A percentile compares a stretch with the other conserved stretches of the same genome.
phyloP scores from a whole-genome alignment of 2,329 filamentous ascomycete genomes.

The Lecanicillium sp. region DNA sequence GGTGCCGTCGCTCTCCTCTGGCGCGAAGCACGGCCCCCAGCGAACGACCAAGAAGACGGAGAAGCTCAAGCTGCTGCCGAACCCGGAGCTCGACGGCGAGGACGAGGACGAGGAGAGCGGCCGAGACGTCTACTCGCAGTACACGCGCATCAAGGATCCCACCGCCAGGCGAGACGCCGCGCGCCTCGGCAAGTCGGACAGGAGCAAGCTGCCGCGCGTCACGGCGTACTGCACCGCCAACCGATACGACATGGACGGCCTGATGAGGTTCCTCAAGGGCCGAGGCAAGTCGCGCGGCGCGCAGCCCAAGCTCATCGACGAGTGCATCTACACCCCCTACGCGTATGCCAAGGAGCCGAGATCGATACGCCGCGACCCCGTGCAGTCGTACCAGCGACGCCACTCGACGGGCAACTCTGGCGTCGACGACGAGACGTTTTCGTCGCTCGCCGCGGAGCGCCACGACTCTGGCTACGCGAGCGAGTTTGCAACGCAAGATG shows the following conservation, averaged over 20 bases:
- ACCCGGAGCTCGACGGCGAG: constrained; percentile 74
- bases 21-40: constrained; percentile 81
- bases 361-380: constrained; percentile 22
- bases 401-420: constrained; percentile 66
- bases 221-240: constrained; percentile 96
- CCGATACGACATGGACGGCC: constrained; percentile 79
- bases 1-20: constrained; percentile 26
- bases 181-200: constrained; percentile 84
- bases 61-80: constrained; percentile 94
- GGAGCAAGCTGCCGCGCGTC: constrained; percentile 77
- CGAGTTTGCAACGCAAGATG: constrained; percentile 16
- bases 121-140: constrained; percentile 94
- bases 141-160: constrained; percentile 94
- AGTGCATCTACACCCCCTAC: constrained; percentile 95
- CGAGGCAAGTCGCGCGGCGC: constrained; percentile 69
- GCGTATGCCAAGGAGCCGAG: constrained; percentile 52
- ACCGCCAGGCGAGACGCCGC: constrained; percentile 89
- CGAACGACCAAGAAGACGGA: constrained; percentile 91
- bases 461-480: constrained; percentile 23
- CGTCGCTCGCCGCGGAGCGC: constrained; percentile 26
- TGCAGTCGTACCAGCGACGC: constrained; percentile 52
- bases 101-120: constrained; percentile 81
- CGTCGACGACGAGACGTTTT: constrained; percentile 24
- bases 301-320: constrained; percentile 87
- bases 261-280: constrained; percentile 88